Conservation (phyloP, 257 asterid genomes). For the Petunia axillaris region DNA sequence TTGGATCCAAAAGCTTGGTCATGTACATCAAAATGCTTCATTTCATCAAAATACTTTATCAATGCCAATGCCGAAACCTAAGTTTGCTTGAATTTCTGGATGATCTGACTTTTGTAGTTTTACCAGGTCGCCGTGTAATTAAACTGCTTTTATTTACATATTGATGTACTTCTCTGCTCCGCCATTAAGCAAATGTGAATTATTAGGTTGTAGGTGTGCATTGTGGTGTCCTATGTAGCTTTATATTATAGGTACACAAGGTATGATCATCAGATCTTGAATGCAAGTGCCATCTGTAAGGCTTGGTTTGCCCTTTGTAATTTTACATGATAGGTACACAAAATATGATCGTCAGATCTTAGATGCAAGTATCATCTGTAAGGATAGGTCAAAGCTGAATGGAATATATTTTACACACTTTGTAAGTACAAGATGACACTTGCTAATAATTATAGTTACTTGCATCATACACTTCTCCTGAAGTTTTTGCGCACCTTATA, state of each 20-base stretch:
- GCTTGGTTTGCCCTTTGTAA: constrained; percentile 15
- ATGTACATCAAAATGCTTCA: constrained; percentile 29
- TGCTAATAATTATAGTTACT: not conserved
- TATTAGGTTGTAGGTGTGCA: constrained; percentile 36
- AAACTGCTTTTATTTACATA: constrained; percentile 23
- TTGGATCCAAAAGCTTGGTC: constrained; percentile 71
- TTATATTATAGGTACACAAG: constrained; percentile 10
- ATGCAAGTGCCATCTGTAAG: constrained; percentile 21
- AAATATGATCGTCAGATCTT: constrained; percentile 32
- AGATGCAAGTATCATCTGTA: not conserved
- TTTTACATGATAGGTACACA: constrained; percentile 17
- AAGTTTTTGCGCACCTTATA: not conserved
- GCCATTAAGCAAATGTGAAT: constrained; percentile 30
- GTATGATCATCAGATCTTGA: constrained; percentile 37
- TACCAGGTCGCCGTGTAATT: constrained; percentile 47
- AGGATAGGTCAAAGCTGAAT: constrained; percentile 19
- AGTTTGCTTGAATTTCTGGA: constrained; percentile 46
- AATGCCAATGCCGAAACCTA: constrained; percentile 54
- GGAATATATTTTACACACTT: not conserved
- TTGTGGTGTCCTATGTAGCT: not conserved
- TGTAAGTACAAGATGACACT: not conserved
- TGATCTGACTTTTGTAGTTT: constrained; percentile 41
- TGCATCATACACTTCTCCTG: constrained; percentile 17
- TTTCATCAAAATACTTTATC: constrained; percentile 33
- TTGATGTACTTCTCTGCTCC: constrained; percentile 23